Evolutionary conservation across 139 green algal species (phyloP).

Genomic region (Parachlorella kessleri): DNA sequence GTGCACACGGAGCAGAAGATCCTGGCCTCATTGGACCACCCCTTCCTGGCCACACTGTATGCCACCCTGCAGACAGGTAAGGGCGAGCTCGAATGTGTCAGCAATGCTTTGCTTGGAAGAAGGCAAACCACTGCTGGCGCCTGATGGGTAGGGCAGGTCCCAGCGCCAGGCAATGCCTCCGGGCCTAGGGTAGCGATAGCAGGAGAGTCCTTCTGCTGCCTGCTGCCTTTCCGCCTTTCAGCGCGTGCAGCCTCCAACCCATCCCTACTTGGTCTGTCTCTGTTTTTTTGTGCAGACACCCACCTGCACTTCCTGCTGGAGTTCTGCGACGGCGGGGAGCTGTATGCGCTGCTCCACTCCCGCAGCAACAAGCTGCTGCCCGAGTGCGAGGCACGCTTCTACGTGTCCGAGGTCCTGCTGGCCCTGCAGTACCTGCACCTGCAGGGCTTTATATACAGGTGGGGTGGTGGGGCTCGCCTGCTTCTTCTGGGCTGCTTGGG

Average conservation of each 20-base stretch:
- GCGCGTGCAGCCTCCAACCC: too few relatives aligned
- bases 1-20: slow-evolving; percentile 92
- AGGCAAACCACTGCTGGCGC: too few relatives aligned
- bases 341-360: slow-evolving; percentile 75
- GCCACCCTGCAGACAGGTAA: slow-evolving; percentile 84
- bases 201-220: too few relatives aligned
- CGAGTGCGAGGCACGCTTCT: slow-evolving; percentile 85
- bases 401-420: slow-evolving; percentile 92
- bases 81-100: too few relatives aligned
- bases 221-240: too few relatives aligned
- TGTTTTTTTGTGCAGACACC: slow-evolving; percentile 59
- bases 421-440: slow-evolving; percentile 98
- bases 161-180: too few relatives aligned
- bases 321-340: slow-evolving; percentile 77
- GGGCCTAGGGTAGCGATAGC: too few relatives aligned
- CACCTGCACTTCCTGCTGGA: slow-evolving; percentile 88
- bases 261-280: too few relatives aligned
- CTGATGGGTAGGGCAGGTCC: too few relatives aligned
- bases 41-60: slow-evolving; percentile 96
- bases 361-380: slow-evolving; percentile 67
- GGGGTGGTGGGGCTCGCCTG: not conserved
- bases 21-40: slow-evolving; percentile 90
- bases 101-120: too few relatives aligned
- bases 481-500: not conserved
- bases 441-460: slow-evolving; percentile 92